phyloP scores from a whole-genome alignment of 1,284 basidiomycete species.

The Cronartium ribicola region DNA sequence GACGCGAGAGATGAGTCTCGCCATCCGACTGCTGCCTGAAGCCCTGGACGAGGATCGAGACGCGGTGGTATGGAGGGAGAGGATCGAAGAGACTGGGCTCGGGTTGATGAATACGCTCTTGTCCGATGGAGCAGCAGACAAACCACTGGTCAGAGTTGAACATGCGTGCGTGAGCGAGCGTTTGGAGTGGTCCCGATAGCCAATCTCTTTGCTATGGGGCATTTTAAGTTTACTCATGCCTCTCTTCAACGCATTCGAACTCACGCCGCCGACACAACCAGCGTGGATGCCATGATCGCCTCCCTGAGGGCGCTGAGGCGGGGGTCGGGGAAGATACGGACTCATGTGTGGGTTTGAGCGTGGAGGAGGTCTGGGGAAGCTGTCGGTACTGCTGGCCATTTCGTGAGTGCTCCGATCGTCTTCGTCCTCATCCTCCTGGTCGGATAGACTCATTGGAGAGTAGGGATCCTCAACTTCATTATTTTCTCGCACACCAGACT shows the following conservation, averaged over 20 bases:
- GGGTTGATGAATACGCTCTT: slow-evolving; percentile 14
- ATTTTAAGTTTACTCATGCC: neutral
- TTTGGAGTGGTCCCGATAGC: neutral
- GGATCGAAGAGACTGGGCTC: slow-evolving; percentile 35
- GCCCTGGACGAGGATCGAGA: slow-evolving; percentile 21
- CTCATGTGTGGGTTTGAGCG: neutral
- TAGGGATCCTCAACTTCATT: slow-evolving; percentile 12
- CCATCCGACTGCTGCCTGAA: slow-evolving; percentile 15
- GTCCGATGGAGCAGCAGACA: neutral
- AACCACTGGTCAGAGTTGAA: neutral
- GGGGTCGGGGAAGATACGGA: slow-evolving; percentile 9
- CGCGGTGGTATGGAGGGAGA: slow-evolving; percentile 20
- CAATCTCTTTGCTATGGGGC: neutral
- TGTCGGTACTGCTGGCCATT: slow-evolving; percentile 20
- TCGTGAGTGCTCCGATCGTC: slow-evolving; percentile 11
- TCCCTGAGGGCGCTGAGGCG: neutral
- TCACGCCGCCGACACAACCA: slow-evolving; percentile 6
- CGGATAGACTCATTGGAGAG: neutral
- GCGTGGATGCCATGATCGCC: neutral
- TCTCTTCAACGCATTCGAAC: slow-evolving; percentile 6
- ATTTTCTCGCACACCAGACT: neutral
- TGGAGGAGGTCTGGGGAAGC: neutral
- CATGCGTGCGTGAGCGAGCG: neutral
- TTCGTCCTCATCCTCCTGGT: slow-evolving; percentile 7
- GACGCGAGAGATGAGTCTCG: slow-evolving; percentile 21